Evolutionary conservation across 2,329 filamentous ascomycete species (phyloP), one percentile per base, ranked within the genome.

Genomic region (Scedosporium minutisporum): DNA sequence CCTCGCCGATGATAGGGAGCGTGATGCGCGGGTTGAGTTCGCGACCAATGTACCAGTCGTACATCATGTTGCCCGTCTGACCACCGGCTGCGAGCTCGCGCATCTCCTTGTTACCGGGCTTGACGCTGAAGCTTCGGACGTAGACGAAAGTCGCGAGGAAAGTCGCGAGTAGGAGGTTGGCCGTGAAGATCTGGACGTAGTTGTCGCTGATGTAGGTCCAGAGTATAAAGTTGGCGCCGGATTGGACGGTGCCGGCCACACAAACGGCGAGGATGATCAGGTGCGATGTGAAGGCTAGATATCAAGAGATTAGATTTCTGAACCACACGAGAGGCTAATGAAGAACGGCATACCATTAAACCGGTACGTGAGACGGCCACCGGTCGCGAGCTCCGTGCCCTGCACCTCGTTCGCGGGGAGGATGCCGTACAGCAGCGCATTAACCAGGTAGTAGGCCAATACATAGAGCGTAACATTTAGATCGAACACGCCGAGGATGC

Each of bases 21-120:
- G 82, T 85, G 64, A 96, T 75, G 58, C 93, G 90, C 3, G 93
- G 93, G 76, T 97, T 97, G 65, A 97, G 86, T 75, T 97, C 93
- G 29, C 93, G 90, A 21, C 93, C 93, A 67, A 97, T 97, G 77
- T 92, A 97, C 86, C 91, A 97, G 75, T 97, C 93, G 74, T 97
- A 97, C 44, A 97, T 76, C 66, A 91, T 77, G 74, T 96, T 97
- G 63, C 92, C 93, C 1, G 86, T 87, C 71, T 89, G 84, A 16
- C 92, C 93, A 53, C 93, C 92, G 1, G 85, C 84, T 0, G 93
- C 93, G 6, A 97, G 82, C 72, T 95, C 87, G 48, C 93, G 89
- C 65, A 83, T 78, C 58, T 88, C 81, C 12, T 82, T 78, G 72
- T 96, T 91, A 53, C 84, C 86, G n/a, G 85, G 76, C 72, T 90